Evolutionary conservation across 257 asterid genomes (phyloP).

Genomic region (Jacaranda copaia): DNA sequence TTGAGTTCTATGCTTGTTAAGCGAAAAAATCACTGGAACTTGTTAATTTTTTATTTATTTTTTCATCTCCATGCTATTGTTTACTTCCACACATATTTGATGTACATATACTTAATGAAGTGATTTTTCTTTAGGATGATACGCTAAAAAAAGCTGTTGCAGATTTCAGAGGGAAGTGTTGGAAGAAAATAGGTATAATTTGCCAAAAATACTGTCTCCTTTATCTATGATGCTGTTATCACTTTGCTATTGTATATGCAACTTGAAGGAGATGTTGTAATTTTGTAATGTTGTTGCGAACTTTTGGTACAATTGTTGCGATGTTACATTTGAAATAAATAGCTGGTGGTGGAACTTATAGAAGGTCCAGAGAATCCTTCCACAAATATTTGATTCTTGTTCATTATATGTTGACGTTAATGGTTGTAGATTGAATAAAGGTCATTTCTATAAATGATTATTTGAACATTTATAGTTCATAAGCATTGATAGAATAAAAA

Average conservation of each 20-base stretch:
- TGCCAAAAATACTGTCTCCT: conserved; percentile 26
- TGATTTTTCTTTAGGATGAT: conserved; percentile 67
- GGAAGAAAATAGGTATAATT: conserved; percentile 97
- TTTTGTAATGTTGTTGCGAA: conserved; percentile 27
- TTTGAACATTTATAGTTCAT: too few species aligned
- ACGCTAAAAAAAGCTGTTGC: conserved; percentile 84
- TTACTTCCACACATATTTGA: conserved; percentile 10
- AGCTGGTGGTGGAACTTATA: conserved; percentile 23
- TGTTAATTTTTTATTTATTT: not conserved
- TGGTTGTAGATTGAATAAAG: not conserved
- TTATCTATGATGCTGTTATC: conserved; percentile 25
- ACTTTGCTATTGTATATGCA: conserved; percentile 6
- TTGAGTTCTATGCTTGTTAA: conserved; percentile 11
- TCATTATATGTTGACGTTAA: not conserved
- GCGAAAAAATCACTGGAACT: not conserved
- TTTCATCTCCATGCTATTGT: conserved; percentile 14
- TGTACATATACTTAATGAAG: conserved; percentile 1
- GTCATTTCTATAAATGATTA: too few species aligned
- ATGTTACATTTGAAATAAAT: conserved; percentile 18
- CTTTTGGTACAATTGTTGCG: not conserved
- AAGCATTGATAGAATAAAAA: too few species aligned
- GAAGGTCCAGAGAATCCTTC: not conserved
- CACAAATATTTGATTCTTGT: not conserved
- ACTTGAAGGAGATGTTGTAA: conserved; percentile 12
- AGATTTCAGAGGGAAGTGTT: conserved; percentile 82